These are phyloP conservation scores for Trichaptum fuscoviolaceum DNA, from an alignment of 768 basidiomycete species.

Conservation along the genomic window DNA sequence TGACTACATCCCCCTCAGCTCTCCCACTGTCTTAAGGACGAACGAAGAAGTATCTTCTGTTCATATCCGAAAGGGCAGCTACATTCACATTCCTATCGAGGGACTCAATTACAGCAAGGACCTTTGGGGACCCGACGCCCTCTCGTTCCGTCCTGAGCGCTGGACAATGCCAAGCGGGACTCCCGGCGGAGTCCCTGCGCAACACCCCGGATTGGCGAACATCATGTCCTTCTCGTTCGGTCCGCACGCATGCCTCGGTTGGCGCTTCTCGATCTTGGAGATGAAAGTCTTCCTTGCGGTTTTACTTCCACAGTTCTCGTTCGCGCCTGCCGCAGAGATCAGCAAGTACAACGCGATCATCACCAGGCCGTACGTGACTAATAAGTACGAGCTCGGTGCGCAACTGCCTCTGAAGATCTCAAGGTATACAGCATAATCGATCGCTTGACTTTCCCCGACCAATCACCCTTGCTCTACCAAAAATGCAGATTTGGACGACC, in stretches of 20 bases:
- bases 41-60: conserved; percentile 28
- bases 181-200: conserved; percentile 26
- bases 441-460: background rate
- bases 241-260: conserved; percentile 44
- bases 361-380: conserved; percentile 43
- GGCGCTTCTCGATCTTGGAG: conserved; percentile 42
- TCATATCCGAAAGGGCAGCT: conserved; percentile 47
- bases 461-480: background rate
- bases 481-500: background rate
- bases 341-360: conserved; percentile 44
- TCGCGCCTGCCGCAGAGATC: conserved; percentile 38
- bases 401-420: conserved; percentile 35
- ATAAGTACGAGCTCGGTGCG: conserved; percentile 34
- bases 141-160: conserved; percentile 42
- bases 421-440: conserved; percentile 8
- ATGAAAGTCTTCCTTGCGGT: conserved; percentile 46
- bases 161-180: conserved; percentile 28
- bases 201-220: conserved; percentile 43
- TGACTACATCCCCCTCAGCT: conserved; percentile 48
- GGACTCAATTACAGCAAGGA: conserved; percentile 46
- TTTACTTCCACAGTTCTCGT: conserved; percentile 40
- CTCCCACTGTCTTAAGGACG: conserved; percentile 31
- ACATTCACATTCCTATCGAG: conserved; percentile 54
- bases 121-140: conserved; percentile 51
- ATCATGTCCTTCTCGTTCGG: conserved; percentile 52